Evolutionary conservation across 1,139 yeast species (phyloP).

Genomic region (Groenewaldozyma auringiensis): DNA sequence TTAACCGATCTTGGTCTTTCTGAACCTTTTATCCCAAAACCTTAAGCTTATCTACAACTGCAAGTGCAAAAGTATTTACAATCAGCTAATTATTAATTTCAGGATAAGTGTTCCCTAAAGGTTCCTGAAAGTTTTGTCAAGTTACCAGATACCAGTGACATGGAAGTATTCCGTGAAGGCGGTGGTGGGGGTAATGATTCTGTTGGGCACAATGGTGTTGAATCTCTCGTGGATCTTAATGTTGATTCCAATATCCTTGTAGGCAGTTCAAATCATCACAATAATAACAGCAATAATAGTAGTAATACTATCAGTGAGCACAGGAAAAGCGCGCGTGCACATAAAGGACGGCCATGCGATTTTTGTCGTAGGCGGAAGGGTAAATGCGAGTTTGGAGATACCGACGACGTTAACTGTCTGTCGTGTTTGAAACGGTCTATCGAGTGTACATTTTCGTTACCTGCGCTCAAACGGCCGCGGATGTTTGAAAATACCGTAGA

Average conservation of each 20-base stretch:
- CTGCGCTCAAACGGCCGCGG: slow-evolving; percentile 5
- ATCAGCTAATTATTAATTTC: no score
- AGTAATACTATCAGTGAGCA: neutral
- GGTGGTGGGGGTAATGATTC: neutral
- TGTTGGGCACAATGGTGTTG: neutral
- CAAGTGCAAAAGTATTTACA: no score
- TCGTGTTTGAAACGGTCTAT: slow-evolving; percentile 2
- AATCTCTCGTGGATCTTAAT: no score
- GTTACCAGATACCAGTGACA: no score
- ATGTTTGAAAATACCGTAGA: neutral
- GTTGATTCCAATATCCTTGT: no score
- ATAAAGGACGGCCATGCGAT: slow-evolving; percentile 23
- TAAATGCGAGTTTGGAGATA: slow-evolving; percentile 20
- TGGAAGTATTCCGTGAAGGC: neutral
- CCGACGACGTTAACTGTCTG: neutral
- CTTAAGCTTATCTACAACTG: no score
- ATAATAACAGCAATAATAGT: neutral
- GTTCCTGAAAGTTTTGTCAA: no score
- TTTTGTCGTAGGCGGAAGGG: slow-evolving; percentile 31
- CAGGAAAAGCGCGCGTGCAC: neutral
- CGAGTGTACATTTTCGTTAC: slow-evolving; percentile 5
- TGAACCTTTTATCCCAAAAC: no score
- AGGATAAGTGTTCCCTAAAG: no score
- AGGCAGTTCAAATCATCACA: neutral
- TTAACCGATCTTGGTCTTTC: no score